Evolutionary conservation across 176 grass and related monocot genomes (phyloP), one percentile per base, ranked within the genome.

Genomic region (Olyra latifolia): DNA sequence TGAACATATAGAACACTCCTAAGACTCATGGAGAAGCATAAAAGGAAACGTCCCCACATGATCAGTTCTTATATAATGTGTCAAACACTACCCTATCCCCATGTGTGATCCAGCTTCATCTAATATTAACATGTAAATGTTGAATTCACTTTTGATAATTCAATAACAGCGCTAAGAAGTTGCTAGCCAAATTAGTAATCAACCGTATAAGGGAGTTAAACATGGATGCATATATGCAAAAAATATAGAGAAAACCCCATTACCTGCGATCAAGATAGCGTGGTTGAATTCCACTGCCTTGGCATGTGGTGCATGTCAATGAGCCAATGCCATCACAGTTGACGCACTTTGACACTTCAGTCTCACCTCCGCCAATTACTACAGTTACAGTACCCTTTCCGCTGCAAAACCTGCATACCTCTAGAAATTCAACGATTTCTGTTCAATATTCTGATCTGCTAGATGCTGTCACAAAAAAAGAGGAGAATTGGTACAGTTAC

Each of bases 201-300:
- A 16, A 49, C 9, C 10, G 29, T 66, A 46, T 44, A 78, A 66
- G 19, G 7, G 3, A 6, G 23, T 64, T 8, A 52, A 55, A 55
- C 43, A 19, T 2, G 15, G 7, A 14, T 7, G 9, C 49, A 58
- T 46, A 64, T 13, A 77, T 64, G 55, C 27, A 83, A 65, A 66
- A 55, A n/a, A 7, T 76, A 44, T 14, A 22, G 25, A 66, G 29
- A 59, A 64, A 38, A 78, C 10, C 40, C 24, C 69, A 45, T 53
- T 91, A 99, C 96, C 96, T 99, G 84, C 93, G 96, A 72, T 99
- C 96, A 76, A 99, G 96, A 84, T 95, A 99, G 72, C 96, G 90
- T 60, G 96, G 96, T 89, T 99, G 96, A 83, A 99, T 95, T 68
- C 96, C 93, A 38, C 79, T 75, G 46, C 93, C 96, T 91, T 99